Base-by-base conservation (phyloP, 108 stramenopile species). In the Cyclotella atomus region DNA sequence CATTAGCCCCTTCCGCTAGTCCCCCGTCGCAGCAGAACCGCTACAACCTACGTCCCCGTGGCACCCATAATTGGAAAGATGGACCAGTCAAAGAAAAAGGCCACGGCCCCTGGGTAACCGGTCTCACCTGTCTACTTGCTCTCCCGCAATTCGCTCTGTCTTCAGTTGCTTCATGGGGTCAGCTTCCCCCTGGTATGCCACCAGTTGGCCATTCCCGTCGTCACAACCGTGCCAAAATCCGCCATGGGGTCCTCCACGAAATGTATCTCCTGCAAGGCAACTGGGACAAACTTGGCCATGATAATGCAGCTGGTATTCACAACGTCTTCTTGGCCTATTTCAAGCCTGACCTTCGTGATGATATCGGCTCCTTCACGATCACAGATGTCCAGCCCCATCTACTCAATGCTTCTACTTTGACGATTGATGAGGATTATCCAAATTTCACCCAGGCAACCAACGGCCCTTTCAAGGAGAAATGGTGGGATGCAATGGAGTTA, bases 361-460 rank as follows among this genome's bases (percentile, higher is more conserved):
- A 29, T 30, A 8, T 16, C 0, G 28, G 2, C 15, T 1, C 20
- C 1, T 32, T 19, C 28, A 57, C n/a, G n/a, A n/a, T 57, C 2
- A 32, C 56, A 8, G 56, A 32, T 29, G 56, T 32, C 1, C 29
- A 57, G 30, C 56, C 56, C 10, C 56, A 57, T 30, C 15, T 32
- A 0, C 30, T 57, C 0, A 12, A 29, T 28, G 56, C n/a, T n/a
- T n/a, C 56, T 1, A 57, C 29, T 10, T 0, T 10, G 38, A 14
- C 12, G 10, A 10, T 10, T 12, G 56, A 30, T 52, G 21, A 1
- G 1, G 56, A 57, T 30, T 32, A 57, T 30, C 56, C 56, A 0
- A 30, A 28, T 10, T 57, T 10, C 14, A 4, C 9, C 15, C 29
- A 57, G 30, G 83, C 85, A 0, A 81, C 77, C 70, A 68, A 43